Evolutionary conservation across 495 filamentous ascomycete genomes (phyloP), one percentile per base, ranked within the genome.

Genomic region (Eremomyces bilateralis): DNA sequence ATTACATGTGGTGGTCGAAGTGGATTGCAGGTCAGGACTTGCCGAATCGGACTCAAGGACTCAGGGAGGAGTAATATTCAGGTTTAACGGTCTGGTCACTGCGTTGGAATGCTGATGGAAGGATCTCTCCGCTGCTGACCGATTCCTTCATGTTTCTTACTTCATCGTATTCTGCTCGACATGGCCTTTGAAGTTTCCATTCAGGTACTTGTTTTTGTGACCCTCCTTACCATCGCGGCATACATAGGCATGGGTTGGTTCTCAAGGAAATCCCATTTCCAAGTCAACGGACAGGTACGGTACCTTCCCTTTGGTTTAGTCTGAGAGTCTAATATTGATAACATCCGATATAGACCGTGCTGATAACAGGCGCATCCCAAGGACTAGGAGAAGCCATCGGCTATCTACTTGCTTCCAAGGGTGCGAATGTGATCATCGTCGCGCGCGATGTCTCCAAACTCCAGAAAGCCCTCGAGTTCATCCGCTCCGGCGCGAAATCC

Each of bases 341-440:
- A 29, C 38, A 4, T 29, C 12, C 21, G 31, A 13, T 32, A 5
- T 37, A 85, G 80, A 88, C 79, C 3, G 65, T 88, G 38, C 56
- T 95, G 16, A 61, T 97, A 35, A 97, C 88, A 10, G 88, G 88
- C 25, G 85, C 72, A 35, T 95, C 90, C 1, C 77, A 92, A 49
- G 88, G 88, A 33, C 80, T 93, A 77, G 88, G 88, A 41, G 67
- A 64, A 46, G 67, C 64, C 39, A 67, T 75, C 13, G 84, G 72
- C 3, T 60, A 65, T 15, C 64, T 80, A 36, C 65, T 95, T 15
- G 67, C 88, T 3, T 53, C 58, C 35, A 88, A 80, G 60, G 88
- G 88, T 41, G 90, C 90, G 33, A 76, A 80, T 50, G 53, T 97
- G 12, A 68, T 84, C 39, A 69, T 97, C 37, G 75, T 93, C 28